These are phyloP conservation scores for Colletotrichum lindemuthianum DNA, from an alignment of 2,329 filamentous ascomycete species.

Conservation along the genomic window DNA sequence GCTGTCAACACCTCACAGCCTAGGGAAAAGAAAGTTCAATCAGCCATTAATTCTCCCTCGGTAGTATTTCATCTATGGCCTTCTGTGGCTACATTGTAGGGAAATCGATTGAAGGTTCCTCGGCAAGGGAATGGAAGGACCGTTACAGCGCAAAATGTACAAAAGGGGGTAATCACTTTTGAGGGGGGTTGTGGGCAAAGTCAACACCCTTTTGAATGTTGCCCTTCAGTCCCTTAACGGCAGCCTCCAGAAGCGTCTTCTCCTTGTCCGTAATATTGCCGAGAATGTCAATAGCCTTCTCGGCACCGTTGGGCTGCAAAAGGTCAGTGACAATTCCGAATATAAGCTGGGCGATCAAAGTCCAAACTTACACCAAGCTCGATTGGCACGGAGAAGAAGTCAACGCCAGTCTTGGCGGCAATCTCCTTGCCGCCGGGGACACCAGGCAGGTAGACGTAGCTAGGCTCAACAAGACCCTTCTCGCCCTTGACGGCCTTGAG, in stretches of 20 bases:
- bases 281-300: conserved; percentile 86
- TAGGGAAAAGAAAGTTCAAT: conserved; percentile 41
- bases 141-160: conserved; percentile 25
- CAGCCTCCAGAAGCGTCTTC: conserved; percentile 84
- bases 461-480: conserved; percentile 93
- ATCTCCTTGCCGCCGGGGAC: conserved; percentile 88
- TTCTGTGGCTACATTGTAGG: conserved; percentile 37
- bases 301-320: conserved; percentile 78
- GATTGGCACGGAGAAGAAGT: conserved; percentile 96
- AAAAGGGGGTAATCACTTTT: conserved; percentile 75
- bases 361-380: conserved; percentile 85
- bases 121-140: conserved; percentile 3
- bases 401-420: conserved; percentile 81
- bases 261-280: conserved; percentile 83
- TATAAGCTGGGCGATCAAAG: conserved; percentile 9
- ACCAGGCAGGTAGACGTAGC: conserved; percentile 94
- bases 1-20: conserved; percentile 41
- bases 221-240: conserved; percentile 81
- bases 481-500: conserved; percentile 89
- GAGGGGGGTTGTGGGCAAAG: conserved; percentile 87
- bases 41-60: conserved; percentile 41
- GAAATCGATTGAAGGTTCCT: conserved; percentile 27
- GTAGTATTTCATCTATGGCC: conserved; percentile 36
- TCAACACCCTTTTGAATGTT: conserved; percentile 95
- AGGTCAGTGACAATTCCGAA: conserved; percentile 40